Base-by-base conservation (phyloP, 257 asterid genomes). In the Salvia splendens region DNA sequence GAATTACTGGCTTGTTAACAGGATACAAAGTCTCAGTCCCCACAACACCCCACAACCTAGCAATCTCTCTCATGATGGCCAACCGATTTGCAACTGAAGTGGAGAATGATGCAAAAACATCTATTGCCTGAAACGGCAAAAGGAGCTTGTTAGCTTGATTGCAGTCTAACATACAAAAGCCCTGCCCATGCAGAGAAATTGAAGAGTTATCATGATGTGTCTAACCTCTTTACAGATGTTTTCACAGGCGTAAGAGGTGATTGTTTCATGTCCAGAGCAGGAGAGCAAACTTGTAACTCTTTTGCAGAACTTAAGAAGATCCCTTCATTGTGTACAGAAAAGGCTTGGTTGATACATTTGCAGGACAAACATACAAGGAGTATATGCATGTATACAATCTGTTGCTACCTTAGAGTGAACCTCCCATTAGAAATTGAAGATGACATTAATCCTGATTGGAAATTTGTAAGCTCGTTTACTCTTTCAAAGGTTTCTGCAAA, bases 241-340 rank as follows among this genome's bases (percentile, higher is more conserved):
- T n/a, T 81, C 78, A 65, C 87, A 58, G 16, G 77, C 84, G 77
- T 78, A 67, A 46, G 78, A 49, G 8, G 96, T 71, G 52, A 82
- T 74, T 52, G 68, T 74, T 40, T 75, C 89, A 64, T 73, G 69
- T 45, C 61, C 73, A 71, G 65, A 80, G 68, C 53, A 66, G 68
- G 79, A 55, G 10, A 84, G 82, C 70, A 81, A 70, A 69, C 82
- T 82, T 16, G 75, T 73, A 78, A 94, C 81, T 67, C 99, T 84
- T 79, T 91, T 85, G 83, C 97, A 86, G 84, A 95, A 79, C 83
- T 91, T 94, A 62, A 94, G 91, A 45, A 94, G 92, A 83, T 90
- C 97, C 71, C 99, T 93, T 75, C 63, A 77, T 77, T 63, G 69
- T 24, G 30, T 73, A 68, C 57, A 62, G 30, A 54, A 63, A 74